These are phyloP conservation scores for Mallotus japonicus DNA, from an alignment of 441 rosid genomes.

Conservation along the genomic window DNA sequence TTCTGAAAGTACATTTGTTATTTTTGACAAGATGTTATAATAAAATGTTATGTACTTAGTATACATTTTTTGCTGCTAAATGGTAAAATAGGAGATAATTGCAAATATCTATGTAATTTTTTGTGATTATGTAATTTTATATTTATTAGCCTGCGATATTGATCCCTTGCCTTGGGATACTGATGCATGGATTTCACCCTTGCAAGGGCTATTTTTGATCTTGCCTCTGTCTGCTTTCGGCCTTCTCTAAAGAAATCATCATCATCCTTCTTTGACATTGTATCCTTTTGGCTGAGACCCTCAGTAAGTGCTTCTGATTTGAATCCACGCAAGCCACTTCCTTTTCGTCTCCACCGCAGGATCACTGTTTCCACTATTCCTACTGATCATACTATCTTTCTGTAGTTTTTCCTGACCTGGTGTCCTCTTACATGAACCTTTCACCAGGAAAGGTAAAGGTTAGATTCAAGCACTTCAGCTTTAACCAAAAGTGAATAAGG, in stretches of 20 bases:
- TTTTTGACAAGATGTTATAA: too few relatives aligned
- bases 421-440: conserved; percentile 90
- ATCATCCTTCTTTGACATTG: conserved; percentile 58
- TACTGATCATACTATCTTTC: conserved; percentile 74
- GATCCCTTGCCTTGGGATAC: conserved; percentile 86
- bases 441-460: conserved; percentile 15
- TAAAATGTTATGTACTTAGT: too few relatives aligned
- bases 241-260: conserved; percentile 82
- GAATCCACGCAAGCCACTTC: conserved; percentile 88
- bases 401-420: conserved; percentile 76
- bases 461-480: conserved; percentile 13
- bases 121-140: too few relatives aligned
- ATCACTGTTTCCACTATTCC: conserved; percentile 85
- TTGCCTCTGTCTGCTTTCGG: conserved; percentile 80
- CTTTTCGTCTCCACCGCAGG: conserved; percentile 85
- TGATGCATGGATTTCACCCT: conserved; percentile 93
- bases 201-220: conserved; percentile 75
- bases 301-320: conserved; percentile 55
- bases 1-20: too few relatives aligned
- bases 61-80: too few relatives aligned
- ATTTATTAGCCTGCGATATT: conserved; percentile 68
- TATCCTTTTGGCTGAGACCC: conserved; percentile 36
- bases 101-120: too few relatives aligned
- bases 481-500: not conserved
- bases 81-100: too few relatives aligned